Base-by-base conservation (phyloP, 202 grass and related monocot species). In the Setaria viridis region DNA sequence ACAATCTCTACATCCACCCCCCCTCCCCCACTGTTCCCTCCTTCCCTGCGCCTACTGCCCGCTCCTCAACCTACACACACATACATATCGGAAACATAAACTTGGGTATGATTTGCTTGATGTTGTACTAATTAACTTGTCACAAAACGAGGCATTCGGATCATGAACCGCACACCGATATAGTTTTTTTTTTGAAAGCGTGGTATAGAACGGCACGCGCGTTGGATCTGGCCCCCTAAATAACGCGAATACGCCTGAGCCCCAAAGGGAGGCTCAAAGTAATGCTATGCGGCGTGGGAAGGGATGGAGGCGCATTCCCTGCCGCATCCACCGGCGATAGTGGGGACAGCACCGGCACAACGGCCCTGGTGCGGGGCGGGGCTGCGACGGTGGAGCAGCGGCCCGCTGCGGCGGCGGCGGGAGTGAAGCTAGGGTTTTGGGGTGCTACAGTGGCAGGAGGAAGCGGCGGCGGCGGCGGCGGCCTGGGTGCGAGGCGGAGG, bases 1-100 rank as follows among this genome's bases (percentile, higher is more conserved):
- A 79, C 51, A 68, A 7, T 34, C 78, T 81, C 81, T 94, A 94
- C 25, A 17, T 75, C 68, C 5, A 5, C 90, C 85, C 88, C 81
- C 35, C 74, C 2, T 69, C 84, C 84, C 34, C 55, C 9, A 1
- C 14, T 0, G 45, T 9, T 41, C 60, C 74, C 30, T 70, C 42
- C 34, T 60, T 6, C 73, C 68, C 29, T 32, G 7, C 9, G 53
- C 17, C 20, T 39, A 51, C 50, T 51, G 14, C 53, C 67, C 65
- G 29, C 48, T 78, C 15, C 11, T 78, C 15, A 14, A 34, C 72
- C 82, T 66, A 4, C 80, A 56, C 10, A 35, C 37, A 53, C 34
- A 10, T 25, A 9, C 14, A 83, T 35, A 29, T 35, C 1, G 37
- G 57, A 45, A 3, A 9, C 8, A 51, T 35, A 25, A 68, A 60